phyloP scores from a whole-genome alignment of 164 flowering plant genomes.

The Chloranthus sessilifolius region DNA sequence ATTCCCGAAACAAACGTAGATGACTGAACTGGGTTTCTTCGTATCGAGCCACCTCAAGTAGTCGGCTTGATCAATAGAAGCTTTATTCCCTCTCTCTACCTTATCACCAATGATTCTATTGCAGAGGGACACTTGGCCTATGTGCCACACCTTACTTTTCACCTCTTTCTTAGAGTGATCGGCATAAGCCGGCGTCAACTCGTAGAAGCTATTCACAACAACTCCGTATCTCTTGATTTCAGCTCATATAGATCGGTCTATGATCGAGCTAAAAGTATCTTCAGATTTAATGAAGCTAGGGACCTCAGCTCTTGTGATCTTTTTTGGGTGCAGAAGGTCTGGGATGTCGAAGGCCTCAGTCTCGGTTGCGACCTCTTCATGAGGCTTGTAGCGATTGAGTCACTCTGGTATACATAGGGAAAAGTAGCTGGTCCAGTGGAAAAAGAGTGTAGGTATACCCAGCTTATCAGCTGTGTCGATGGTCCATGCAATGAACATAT shows the following conservation, averaged over 20 bases:
- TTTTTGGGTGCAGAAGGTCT: constrained; percentile 8
- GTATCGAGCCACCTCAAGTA: constrained; percentile 61
- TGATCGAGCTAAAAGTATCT: no score
- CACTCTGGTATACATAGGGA: constrained; percentile 18
- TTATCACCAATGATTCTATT: constrained; percentile 12
- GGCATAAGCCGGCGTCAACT: constrained; percentile 26
- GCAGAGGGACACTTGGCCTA: constrained; percentile 27
- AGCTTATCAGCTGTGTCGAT: constrained; percentile 10
- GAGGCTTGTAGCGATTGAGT: neutral
- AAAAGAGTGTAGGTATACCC: constrained; percentile 27
- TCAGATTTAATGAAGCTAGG: no score
- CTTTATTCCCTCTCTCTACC: constrained; percentile 20
- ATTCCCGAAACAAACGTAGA: constrained; percentile 56
- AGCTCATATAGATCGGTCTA: neutral
- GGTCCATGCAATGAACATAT: constrained; percentile 30
- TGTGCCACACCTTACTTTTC: constrained; percentile 24
- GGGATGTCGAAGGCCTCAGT: constrained; percentile 7
- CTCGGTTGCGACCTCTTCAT: neutral
- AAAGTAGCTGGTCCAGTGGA: constrained; percentile 30
- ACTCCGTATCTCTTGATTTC: constrained; percentile 23
- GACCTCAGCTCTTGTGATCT: constrained; percentile 11
- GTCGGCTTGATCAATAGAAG: no score
- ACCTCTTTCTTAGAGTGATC: constrained; percentile 13
- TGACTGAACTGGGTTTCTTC: constrained; percentile 35
- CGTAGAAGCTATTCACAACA: constrained; percentile 33